These are phyloP conservation scores for Suillus bovinus DNA, from an alignment of 768 basidiomycete genomes.

Conservation along the genomic window DNA sequence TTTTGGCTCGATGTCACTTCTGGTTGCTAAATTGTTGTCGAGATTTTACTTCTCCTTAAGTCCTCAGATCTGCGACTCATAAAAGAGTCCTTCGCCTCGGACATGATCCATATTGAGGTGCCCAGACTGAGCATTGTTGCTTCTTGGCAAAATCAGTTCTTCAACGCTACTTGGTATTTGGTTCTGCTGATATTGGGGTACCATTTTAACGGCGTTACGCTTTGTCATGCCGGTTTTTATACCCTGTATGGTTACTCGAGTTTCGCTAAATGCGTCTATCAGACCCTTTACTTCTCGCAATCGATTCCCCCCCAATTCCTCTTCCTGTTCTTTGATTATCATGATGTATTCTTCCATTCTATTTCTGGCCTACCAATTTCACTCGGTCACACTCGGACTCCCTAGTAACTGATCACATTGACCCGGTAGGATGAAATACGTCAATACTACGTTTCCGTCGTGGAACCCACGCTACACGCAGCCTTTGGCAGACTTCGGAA, in stretches of 20 bases:
- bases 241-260: conserved; percentile 1
- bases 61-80: conserved; percentile 10
- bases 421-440: conserved; percentile 34
- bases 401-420: conserved; percentile 20
- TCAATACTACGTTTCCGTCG: conserved; percentile 31
- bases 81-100: conserved; percentile 10
- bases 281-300: conserved; percentile 19
- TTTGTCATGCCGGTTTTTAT: conserved; percentile 9
- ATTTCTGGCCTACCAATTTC: conserved; percentile 8
- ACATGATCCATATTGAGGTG: conserved; percentile 8
- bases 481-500: conserved; percentile 12
- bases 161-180: neutral
- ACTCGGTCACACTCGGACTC: conserved; percentile 9
- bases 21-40: neutral
- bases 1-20: conserved; percentile 3
- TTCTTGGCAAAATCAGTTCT: conserved; percentile 3
- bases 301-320: conserved; percentile 9
- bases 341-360: neutral
- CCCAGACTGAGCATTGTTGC: conserved; percentile 7
- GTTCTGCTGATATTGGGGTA: neutral
- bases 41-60: conserved; percentile 7
- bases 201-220: neutral
- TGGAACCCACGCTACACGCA: conserved; percentile 31
- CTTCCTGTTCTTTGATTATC: conserved; percentile 16
- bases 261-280: conserved; percentile 11